Evolutionary conservation across 192 early-diverging fungal genomes (phyloP).

Genomic region (Funneliformis geosporum): DNA sequence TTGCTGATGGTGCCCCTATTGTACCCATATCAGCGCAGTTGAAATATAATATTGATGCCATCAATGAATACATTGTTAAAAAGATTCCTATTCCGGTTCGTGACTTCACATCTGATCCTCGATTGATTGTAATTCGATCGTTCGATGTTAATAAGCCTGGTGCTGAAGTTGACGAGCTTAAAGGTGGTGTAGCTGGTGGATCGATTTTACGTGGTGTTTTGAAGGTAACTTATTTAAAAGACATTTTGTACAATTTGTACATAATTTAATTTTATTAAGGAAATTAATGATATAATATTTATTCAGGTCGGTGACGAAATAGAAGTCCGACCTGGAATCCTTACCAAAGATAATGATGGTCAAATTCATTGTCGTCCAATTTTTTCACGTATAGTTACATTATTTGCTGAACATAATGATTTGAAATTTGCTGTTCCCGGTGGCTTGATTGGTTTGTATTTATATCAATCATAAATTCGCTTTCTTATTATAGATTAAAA

Average conservation of each 20-base stretch:
- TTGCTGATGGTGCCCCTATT: slow-evolving; percentile 93
- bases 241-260: background rate
- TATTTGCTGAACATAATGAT: slow-evolving; percentile 87
- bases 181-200: slow-evolving; percentile 98
- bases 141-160: slow-evolving; percentile 99
- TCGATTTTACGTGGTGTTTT: slow-evolving; percentile 91
- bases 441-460: slow-evolving; percentile 81
- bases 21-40: slow-evolving; percentile 98
- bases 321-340: slow-evolving; percentile 94
- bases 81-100: slow-evolving; percentile 93
- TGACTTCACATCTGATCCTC: slow-evolving; percentile 89
- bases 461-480: no score
- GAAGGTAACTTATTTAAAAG: slow-evolving; percentile 38
- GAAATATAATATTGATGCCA: slow-evolving; percentile 97
- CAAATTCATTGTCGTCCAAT: slow-evolving; percentile 83
- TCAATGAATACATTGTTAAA: slow-evolving; percentile 97
- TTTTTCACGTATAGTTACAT: slow-evolving; percentile 83
- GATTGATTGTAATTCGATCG: slow-evolving; percentile 95
- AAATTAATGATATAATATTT: background rate
- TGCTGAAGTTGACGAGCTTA: slow-evolving; percentile 85
- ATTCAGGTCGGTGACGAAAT: slow-evolving; percentile 87
- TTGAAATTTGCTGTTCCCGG: slow-evolving; percentile 99
- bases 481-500: no score
- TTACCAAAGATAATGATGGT: slow-evolving; percentile 84
- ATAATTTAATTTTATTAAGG: background rate